Percentiles rank a stretch among this genome's conserved stretches.
Conservation (phyloP, 2,329 filamentous ascomycete genomes). For the Aspergillus ustus region DNA sequence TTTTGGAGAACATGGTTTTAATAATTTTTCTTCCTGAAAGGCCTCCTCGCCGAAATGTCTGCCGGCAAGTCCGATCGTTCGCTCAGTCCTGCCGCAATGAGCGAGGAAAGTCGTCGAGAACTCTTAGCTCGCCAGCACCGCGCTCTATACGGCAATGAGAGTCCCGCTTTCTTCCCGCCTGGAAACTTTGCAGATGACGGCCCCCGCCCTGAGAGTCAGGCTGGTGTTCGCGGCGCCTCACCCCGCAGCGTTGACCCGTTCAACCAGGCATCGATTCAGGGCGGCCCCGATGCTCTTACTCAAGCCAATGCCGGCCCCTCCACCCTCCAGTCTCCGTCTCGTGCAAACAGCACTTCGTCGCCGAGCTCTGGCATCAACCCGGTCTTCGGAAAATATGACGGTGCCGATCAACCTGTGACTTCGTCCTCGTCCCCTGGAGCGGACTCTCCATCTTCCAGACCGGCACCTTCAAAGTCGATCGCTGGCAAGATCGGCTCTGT, state of each 20-base stretch:
- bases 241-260: conserved; percentile 79
- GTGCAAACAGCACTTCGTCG: conserved; percentile 83
- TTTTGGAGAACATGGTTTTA: conserved; percentile 45
- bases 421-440: conserved; percentile 80
- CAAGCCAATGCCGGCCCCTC: conserved; percentile 48
- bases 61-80: conserved; percentile 82
- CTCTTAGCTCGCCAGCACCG: conserved; percentile 94
- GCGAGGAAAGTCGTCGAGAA: conserved; percentile 93
- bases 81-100: conserved; percentile 83
- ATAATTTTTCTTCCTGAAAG: conserved; percentile 52
- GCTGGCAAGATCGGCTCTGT: conserved; percentile 67
- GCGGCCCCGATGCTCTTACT: conserved; percentile 57
- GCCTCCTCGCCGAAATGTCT: conserved; percentile 70
- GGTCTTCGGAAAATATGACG: conserved; percentile 62
- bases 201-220: conserved; percentile 68
- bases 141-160: conserved; percentile 83
- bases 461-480: conserved; percentile 60
- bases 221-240: conserved; percentile 72
- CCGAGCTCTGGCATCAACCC: conserved; percentile 56
- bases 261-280: conserved; percentile 55
- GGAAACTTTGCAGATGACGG: conserved; percentile 71
- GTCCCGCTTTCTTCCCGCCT: conserved; percentile 68
- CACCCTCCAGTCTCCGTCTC: conserved; percentile 61
- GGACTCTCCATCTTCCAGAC: conserved; percentile 73
- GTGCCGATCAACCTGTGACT: conserved; percentile 70